Percentiles rank a stretch among this genome's conserved stretches.
phyloP scores from a whole-genome alignment of 345 rosid species.

The Murraya koenigii region DNA sequence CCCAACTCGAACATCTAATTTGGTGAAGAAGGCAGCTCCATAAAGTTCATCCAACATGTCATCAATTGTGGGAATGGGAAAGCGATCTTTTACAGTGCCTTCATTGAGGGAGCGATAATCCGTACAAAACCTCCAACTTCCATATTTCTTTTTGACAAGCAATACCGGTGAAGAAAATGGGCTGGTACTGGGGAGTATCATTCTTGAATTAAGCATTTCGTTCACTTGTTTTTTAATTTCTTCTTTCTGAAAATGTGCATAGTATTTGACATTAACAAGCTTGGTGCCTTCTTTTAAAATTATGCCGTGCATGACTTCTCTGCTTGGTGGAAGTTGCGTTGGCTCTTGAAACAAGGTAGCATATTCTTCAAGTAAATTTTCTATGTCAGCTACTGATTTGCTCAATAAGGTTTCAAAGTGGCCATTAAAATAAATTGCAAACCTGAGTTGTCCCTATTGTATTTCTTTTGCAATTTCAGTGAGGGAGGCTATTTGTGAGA shows the following conservation, averaged over 20 bases:
- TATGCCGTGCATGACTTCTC: neutral
- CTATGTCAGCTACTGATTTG: neutral
- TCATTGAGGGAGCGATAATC: too few relatives aligned
- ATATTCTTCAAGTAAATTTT: neutral
- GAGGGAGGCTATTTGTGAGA: too few relatives aligned
- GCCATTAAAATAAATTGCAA: too few relatives aligned
- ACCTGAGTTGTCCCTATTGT: too few relatives aligned
- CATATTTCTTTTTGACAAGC: neutral
- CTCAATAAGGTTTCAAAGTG: rapidly evolving
- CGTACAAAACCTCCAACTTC: neutral
- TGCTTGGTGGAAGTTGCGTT: neutral
- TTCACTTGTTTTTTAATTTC: neutral
- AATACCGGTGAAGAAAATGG: neutral
- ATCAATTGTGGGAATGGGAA: too few relatives aligned
- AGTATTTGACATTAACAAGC: neutral
- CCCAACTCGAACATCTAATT: too few relatives aligned
- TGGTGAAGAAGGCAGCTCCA: too few relatives aligned
- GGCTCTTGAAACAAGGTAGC: neutral
- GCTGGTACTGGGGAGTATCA: neutral
- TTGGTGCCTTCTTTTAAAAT: neutral
- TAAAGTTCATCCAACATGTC: too few relatives aligned
- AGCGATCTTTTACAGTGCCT: too few relatives aligned
- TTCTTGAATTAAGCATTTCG: neutral
- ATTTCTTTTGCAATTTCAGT: too few relatives aligned
- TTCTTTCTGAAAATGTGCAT: neutral